Base-by-base conservation (phyloP, 1,284 basidiomycete genomes). In the Puccinia sorghi region DNA sequence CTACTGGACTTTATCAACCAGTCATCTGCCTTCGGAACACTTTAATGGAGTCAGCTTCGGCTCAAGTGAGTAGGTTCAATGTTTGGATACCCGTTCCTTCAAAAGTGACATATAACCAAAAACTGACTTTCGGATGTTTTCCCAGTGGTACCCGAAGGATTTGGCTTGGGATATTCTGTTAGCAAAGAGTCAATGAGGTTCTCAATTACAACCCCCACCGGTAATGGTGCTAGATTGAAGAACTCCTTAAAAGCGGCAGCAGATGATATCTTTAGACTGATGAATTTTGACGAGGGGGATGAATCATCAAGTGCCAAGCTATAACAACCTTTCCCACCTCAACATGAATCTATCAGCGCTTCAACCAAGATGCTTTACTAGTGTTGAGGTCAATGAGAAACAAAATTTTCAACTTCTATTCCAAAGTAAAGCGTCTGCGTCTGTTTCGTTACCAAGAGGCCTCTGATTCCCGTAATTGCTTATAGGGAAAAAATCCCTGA, bases 11-110 rank as follows among this genome's bases (percentile, higher is more conserved):
- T 86, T 99, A 81, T 93, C 91, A 64, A 99, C 96, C 5, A 92
- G 90, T 82, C 92, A 97, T 85, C 87, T 99, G 81, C 92, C 90
- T 73, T 91, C 90, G 72, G 88, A 89, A 80, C 93, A 89, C 85
- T 87, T 99, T 69, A 92, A 95, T 82, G 94, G 94, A 50, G 97
- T 96, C 95, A 96, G 96, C 43, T 98, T 96, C 84, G 95, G 95
- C 13, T 93, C 97, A 88, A 93, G 91, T 92, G 80, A 80, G 89
- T 85, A 59, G 39, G 69, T 41, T 27, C n/a, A 22, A 25, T 8
- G 22, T 11, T 46, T n/a, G 12, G 12, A 12, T 7, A 22, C 12
- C 6, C 7, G 39, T 50, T 39, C 37, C 43, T 54, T 50, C 11
- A 12, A 50, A 17, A 50, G 48, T 50, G 4, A 15, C 8, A 50